phyloP scores from a whole-genome alignment of 768 basidiomycete genomes.

The Tubosaeta sp. region DNA sequence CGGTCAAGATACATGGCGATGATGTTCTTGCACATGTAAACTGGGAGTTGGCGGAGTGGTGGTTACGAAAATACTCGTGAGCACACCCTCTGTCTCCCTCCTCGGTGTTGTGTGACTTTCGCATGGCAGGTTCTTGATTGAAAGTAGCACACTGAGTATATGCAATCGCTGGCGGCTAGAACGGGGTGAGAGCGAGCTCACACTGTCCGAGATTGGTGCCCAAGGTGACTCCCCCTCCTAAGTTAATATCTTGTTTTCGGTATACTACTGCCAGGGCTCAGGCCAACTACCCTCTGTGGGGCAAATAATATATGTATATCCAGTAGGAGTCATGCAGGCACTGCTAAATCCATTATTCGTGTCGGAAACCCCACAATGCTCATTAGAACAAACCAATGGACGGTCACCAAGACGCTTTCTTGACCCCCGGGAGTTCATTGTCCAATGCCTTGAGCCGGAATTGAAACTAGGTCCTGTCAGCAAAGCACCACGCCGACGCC shows the following conservation, averaged over 20 bases:
- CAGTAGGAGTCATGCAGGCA: not conserved
- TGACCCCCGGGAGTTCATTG: conserved; percentile 83
- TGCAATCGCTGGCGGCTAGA: conserved; percentile 88
- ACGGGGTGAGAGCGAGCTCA: conserved; percentile 71
- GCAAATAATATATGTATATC: conserved; percentile 9
- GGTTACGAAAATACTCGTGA: conserved; percentile 80
- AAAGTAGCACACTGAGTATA: conserved; percentile 61
- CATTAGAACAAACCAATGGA: not conserved
- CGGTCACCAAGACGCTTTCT: conserved; percentile 85
- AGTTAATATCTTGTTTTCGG: conserved; percentile 1
- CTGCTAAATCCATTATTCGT: not conserved
- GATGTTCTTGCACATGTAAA: conserved; percentile 86
- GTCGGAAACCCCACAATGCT: not conserved
- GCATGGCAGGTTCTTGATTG: conserved; percentile 66
- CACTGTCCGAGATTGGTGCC: conserved; percentile 47
- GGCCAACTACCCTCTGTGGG: not conserved
- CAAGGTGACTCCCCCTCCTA: conserved; percentile 31
- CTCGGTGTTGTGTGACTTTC: not conserved
- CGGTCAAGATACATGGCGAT: conserved; percentile 79
- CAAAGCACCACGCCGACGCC: not conserved
- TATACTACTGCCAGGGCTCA: conserved; percentile 13
- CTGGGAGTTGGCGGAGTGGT: conserved; percentile 86
- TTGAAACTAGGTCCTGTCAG: conserved; percentile 52
- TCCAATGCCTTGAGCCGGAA: conserved; percentile 81
- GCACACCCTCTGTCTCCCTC: not conserved